Evolutionary conservation across 345 rosid species (phyloP), one percentile per base, ranked within the genome.

Genomic region (Carallia pectinifolia): DNA sequence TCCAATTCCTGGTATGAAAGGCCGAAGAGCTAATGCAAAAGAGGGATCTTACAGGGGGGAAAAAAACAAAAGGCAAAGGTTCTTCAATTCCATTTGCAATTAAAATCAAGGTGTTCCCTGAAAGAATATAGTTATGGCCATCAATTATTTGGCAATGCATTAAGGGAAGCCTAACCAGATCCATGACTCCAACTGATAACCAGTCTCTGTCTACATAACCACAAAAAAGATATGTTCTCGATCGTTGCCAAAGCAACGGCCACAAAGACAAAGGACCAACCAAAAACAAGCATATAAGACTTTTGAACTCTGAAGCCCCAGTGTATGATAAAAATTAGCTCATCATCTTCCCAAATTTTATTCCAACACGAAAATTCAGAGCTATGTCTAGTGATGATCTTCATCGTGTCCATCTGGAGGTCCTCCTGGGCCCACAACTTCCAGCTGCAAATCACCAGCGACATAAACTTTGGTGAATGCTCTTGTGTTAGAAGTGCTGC

Each of bases 371-470:
- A 52, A 76, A 65, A 71, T 15, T 53, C 30, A 47, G 29, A 61
- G 59, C 61, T 71, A 30, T 56, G 60, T 3, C 27, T 56, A 56
- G 60, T 56, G 60, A 69, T 91, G 81, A 65, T 76, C 79, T 10
- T 69, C 79, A 15, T 84, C 88, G 9, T 90, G 91, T 64, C 91
- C 98, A 64, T 88, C 89, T 0, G 98, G 98, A 18, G 89, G 86
- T 72, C 96, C 98, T 67, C 98, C 98, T 5, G 97, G 97, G 36
- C 99, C 98, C 68, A 88, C 94, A 67, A 92, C 96, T 80, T 92
- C 96, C 76, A 95, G 89, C 98, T 89, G 87, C 60, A 65, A 74
- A 62, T 72, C 53, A 73, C 58, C 36, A 64, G 19, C 55, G 55
- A 15, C 58, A 37, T 1, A n/a, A 63, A 72, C 44, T 68, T 56